Conservation (phyloP, 2,329 filamentous ascomycete genomes). For the Dothideomycetes sp. region DNA sequence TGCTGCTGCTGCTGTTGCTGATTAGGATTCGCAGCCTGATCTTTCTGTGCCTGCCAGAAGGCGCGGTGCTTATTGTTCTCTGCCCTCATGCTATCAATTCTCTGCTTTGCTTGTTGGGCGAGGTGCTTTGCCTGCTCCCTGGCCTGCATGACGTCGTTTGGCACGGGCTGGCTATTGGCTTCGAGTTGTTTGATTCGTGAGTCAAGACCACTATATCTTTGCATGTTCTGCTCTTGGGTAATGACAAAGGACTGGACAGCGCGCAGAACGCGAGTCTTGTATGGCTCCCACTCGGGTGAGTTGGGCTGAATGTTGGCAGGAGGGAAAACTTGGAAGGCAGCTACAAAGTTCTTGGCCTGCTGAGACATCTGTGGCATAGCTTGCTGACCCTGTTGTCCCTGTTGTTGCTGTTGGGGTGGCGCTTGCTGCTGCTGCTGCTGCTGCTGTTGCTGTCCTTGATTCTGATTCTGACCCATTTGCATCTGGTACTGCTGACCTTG, state of each 20-base stretch:
- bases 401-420: not conserved
- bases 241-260: slow-evolving; percentile 4
- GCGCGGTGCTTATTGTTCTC: slow-evolving; percentile 11
- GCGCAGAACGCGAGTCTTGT: slow-evolving; percentile 8
- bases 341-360: slow-evolving; percentile 12
- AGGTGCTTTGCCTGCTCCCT: slow-evolving; percentile 7
- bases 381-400: slow-evolving; percentile 15
- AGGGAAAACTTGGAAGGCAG: slow-evolving; percentile 9
- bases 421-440: slow-evolving; percentile 2
- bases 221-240: slow-evolving; percentile 8
- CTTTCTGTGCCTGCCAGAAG: slow-evolving; percentile 1
- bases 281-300: slow-evolving; percentile 9
- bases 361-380: slow-evolving; percentile 21
- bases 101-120: slow-evolving; percentile 8
- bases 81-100: slow-evolving; percentile 6
- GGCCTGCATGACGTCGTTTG: slow-evolving; percentile 5
- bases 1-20: no score
- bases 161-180: slow-evolving; percentile 4
- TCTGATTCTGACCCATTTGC: slow-evolving; percentile 2
- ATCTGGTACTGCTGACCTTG: not conserved
- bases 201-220: slow-evolving; percentile 2
- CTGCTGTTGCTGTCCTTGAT: slow-evolving; percentile 2
- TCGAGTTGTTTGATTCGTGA: slow-evolving; percentile 6
- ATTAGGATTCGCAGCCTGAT: no score
- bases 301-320: slow-evolving; percentile 6